phyloP scores from a whole-genome alignment of 495 filamentous ascomycete genomes.

The Neurospora sp. region DNA sequence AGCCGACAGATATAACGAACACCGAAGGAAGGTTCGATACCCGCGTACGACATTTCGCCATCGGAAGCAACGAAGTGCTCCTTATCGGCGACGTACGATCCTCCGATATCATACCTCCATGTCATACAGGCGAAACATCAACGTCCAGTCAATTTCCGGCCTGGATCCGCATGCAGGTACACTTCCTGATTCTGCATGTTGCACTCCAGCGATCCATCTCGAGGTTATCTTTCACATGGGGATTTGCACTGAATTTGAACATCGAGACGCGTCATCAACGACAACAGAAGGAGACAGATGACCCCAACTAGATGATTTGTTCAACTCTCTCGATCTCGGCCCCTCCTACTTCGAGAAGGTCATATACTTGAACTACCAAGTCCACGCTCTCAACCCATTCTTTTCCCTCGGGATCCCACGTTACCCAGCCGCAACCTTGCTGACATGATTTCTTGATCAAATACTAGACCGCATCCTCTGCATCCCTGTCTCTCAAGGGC shows the following conservation, averaged over 20 bases:
- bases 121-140: not conserved
- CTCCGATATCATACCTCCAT: not conserved
- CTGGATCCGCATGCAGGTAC: not conserved
- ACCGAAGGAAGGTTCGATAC: not conserved
- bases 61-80: not conserved
- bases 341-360: not conserved
- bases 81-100: not conserved
- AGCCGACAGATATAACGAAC: not conserved
- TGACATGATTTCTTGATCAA: not conserved
- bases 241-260: not conserved
- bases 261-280: not conserved
- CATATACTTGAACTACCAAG: not conserved
- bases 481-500: not conserved
- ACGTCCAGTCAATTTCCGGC: not conserved
- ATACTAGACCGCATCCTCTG: not conserved
- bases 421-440: not conserved
- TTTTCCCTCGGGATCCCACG: not conserved
- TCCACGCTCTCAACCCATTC: not conserved
- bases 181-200: not conserved
- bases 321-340: not conserved
- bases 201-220: accelerated
- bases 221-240: not conserved
- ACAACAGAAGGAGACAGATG: not conserved
- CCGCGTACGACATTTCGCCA: not conserved
- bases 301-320: not conserved